Evolutionary conservation across 345 rosid genomes (phyloP).

Genomic region (Euphorbia pulcherrima): DNA sequence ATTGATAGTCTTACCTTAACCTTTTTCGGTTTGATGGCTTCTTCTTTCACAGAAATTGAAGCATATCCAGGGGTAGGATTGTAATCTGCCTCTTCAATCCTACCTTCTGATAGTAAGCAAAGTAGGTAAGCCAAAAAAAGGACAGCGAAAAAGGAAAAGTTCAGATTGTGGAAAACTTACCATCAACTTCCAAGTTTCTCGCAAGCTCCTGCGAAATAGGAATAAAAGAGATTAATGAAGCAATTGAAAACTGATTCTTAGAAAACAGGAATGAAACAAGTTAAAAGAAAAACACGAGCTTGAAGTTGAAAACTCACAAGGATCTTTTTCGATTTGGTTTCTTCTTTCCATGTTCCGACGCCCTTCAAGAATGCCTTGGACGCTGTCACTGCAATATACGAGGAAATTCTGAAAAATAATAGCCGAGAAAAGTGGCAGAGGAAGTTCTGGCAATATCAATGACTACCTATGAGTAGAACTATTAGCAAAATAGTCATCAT

Average conservation of each 20-base stretch:
- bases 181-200: slow-evolving; percentile 26
- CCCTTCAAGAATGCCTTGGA: slow-evolving; percentile 46
- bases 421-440: background rate
- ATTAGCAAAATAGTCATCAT: slow-evolving; percentile 79
- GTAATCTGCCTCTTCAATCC: slow-evolving; percentile 26
- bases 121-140: background rate
- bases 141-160: no score
- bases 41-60: slow-evolving; percentile 1
- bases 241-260: background rate
- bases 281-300: background rate
- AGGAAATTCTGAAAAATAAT: slow-evolving; percentile 2
- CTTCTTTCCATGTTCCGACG: slow-evolving; percentile 43
- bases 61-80: slow-evolving; percentile 33
- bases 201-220: slow-evolving; percentile 33
- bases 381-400: slow-evolving; percentile 34
- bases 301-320: background rate
- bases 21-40: slow-evolving; percentile 16
- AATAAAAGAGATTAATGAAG: background rate
- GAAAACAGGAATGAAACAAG: background rate
- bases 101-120: slow-evolving; percentile 23
- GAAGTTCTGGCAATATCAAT: background rate
- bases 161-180: slow-evolving; percentile 23
- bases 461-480: slow-evolving; percentile 66
- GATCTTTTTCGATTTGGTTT: slow-evolving; percentile 44
- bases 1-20: background rate